Percentiles rank a stretch among this genome's conserved stretches.
Evolutionary conservation across 2,329 filamentous ascomycete species (phyloP).

Genomic region (Tolypocladium paradoxum): DNA sequence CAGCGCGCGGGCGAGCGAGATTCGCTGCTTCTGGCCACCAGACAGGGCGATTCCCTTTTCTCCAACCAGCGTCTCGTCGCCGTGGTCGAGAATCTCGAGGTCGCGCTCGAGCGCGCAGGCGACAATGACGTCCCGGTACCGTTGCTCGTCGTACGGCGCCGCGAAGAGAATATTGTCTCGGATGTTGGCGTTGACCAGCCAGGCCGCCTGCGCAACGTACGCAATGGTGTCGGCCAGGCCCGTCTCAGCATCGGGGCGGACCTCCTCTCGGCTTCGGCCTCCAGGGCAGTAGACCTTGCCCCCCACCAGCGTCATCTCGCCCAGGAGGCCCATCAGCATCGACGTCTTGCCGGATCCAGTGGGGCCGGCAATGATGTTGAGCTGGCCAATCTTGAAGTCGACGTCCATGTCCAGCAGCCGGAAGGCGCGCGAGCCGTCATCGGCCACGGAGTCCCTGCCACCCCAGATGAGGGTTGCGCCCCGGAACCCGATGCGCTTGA

Average conservation of each 20-base stretch:
- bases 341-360: slow-evolving; percentile 96
- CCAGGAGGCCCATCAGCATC: slow-evolving; percentile 86
- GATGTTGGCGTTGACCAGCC: slow-evolving; percentile 92
- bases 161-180: slow-evolving; percentile 94
- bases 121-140: slow-evolving; percentile 80
- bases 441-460: slow-evolving; percentile 47
- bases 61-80: slow-evolving; percentile 87
- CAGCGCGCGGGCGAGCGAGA: slow-evolving; percentile 91
- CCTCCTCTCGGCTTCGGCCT: slow-evolving; percentile 73
- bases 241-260: slow-evolving; percentile 71
- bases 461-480: slow-evolving; percentile 87
- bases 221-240: slow-evolving; percentile 84
- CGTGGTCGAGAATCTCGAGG: slow-evolving; percentile 81
- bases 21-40: slow-evolving; percentile 94
- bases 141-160: slow-evolving; percentile 64
- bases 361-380: slow-evolving; percentile 87
- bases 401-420: slow-evolving; percentile 74
- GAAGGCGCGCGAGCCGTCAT: slow-evolving; percentile 64
- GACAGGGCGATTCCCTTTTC: slow-evolving; percentile 97
- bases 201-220: slow-evolving; percentile 93
- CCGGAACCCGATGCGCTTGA: slow-evolving; percentile 72
- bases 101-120: slow-evolving; percentile 89
- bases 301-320: slow-evolving; percentile 83
- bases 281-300: slow-evolving; percentile 80
- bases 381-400: slow-evolving; percentile 70